Evolutionary conservation across 352 stramenopile genomes (phyloP).

Genomic region (Peronospora belbahrii): DNA sequence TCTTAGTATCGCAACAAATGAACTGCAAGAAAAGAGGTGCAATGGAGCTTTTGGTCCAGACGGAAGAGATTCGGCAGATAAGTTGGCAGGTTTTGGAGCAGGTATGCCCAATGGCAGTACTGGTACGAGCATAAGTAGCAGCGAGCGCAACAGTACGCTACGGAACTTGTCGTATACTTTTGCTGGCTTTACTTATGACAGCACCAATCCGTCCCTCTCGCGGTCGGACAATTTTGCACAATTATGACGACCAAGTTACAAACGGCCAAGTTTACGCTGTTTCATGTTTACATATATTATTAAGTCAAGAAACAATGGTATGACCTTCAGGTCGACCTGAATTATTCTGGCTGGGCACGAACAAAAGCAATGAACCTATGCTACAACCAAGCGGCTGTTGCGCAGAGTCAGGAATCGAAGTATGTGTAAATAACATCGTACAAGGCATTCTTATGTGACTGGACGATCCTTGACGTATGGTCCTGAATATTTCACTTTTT

Average conservation of each 20-base stretch:
- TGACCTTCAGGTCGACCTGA: not conserved
- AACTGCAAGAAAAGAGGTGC: constrained; percentile 24
- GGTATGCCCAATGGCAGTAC: constrained; percentile 23
- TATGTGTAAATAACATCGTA: no score
- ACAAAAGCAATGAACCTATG: not conserved
- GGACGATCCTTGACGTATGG: no score
- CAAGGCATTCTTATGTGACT: no score
- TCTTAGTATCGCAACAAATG: constrained; percentile 45
- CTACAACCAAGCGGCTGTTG: not conserved
- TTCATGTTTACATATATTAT: constrained; percentile 18
- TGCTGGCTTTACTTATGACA: constrained; percentile 77
- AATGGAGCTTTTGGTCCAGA: constrained; percentile 6
- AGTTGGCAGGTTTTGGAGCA: constrained; percentile 13
- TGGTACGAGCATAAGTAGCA: constrained; percentile 27
- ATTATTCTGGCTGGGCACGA: constrained; percentile 1
- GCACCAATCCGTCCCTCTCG: constrained; percentile 37
- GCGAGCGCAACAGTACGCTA: constrained; percentile 49
- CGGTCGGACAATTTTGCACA: constrained; percentile 31
- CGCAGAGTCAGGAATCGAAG: not conserved
- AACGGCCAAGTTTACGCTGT: constrained; percentile 8
- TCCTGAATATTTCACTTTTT: not conserved
- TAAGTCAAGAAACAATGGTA: constrained; percentile 13
- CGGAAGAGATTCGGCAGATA: constrained; percentile 15
- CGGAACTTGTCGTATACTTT: constrained; percentile 84
- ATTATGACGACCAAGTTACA: constrained; percentile 18